phyloP scores from a whole-genome alignment of 768 basidiomycete genomes.

The Lactarius vividus region DNA sequence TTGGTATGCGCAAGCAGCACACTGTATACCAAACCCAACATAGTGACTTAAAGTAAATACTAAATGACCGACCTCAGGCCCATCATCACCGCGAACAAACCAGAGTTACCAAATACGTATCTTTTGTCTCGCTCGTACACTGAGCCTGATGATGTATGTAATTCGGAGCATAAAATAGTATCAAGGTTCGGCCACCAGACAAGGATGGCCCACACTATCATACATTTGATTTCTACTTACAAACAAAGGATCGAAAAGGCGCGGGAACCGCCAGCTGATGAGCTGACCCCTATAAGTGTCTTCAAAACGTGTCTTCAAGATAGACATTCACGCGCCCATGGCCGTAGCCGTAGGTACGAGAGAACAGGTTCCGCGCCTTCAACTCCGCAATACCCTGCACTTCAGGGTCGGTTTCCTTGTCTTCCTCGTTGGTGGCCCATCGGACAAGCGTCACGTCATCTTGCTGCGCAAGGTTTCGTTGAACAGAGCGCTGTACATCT shows the following conservation, averaged over 20 bases:
- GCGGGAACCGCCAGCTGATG: not conserved
- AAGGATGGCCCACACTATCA: not conserved
- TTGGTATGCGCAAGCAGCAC: no score
- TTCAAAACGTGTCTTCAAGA: slow-evolving; percentile 10
- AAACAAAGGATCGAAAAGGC: no score
- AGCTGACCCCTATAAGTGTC: not conserved
- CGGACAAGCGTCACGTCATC: not conserved
- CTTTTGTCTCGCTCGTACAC: no score
- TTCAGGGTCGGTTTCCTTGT: slow-evolving; percentile 2
- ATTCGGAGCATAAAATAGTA: not conserved
- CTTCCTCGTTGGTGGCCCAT: not conserved
- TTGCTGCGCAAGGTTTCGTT: slow-evolving; percentile 3
- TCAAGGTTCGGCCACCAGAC: not conserved
- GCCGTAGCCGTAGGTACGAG: no score
- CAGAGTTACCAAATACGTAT: not conserved
- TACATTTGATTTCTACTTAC: not conserved
- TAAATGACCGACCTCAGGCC: no score
- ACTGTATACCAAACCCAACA: no score
- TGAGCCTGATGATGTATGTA: not conserved
- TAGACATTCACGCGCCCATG: not conserved
- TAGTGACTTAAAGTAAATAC: no score
- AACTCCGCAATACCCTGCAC: not conserved
- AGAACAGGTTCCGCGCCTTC: slow-evolving; percentile 8
- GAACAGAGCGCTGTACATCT: slow-evolving; percentile 24
- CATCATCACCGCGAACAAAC: not conserved